Conservation (phyloP, 2,329 filamentous ascomycete genomes). For the Ophiostoma sp. region DNA sequence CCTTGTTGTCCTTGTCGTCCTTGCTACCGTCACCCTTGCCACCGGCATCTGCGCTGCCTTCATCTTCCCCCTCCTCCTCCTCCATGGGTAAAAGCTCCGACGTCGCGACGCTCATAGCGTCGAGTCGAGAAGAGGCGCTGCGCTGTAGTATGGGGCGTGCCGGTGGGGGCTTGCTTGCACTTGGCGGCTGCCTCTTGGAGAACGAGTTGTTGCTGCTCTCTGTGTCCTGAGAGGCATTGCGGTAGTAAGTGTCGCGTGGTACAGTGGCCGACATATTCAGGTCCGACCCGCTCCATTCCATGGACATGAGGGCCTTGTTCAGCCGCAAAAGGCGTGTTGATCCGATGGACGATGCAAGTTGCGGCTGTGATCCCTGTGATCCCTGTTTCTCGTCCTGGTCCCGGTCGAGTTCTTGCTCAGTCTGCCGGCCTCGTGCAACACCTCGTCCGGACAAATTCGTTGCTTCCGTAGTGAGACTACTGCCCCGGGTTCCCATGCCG, state of each 20-base stretch:
- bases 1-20: slow-evolving; percentile 21
- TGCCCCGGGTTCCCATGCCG: background rate
- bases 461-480: background rate
- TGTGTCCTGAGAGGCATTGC: slow-evolving; percentile 22
- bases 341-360: slow-evolving; percentile 17
- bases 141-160: slow-evolving; percentile 15
- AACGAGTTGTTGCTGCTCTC: slow-evolving; percentile 20
- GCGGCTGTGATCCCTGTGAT: background rate
- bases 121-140: slow-evolving; percentile 20
- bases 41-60: background rate
- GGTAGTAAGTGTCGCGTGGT: slow-evolving; percentile 24
- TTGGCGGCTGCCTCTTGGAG: background rate
- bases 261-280: background rate
- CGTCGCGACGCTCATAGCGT: slow-evolving; percentile 13
- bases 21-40: slow-evolving; percentile 16
- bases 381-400: background rate
- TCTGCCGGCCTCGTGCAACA: background rate
- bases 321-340: slow-evolving; percentile 23
- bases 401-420: background rate
- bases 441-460: background rate
- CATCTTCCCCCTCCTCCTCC: slow-evolving; percentile 18
- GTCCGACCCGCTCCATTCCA: slow-evolving; percentile 24
- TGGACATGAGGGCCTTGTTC: slow-evolving; percentile 23
- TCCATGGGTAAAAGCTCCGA: slow-evolving; percentile 19
- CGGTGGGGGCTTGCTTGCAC: background rate